phyloP scores from a whole-genome alignment of 257 asterid genomes.

The Gynochthodes officinalis region DNA sequence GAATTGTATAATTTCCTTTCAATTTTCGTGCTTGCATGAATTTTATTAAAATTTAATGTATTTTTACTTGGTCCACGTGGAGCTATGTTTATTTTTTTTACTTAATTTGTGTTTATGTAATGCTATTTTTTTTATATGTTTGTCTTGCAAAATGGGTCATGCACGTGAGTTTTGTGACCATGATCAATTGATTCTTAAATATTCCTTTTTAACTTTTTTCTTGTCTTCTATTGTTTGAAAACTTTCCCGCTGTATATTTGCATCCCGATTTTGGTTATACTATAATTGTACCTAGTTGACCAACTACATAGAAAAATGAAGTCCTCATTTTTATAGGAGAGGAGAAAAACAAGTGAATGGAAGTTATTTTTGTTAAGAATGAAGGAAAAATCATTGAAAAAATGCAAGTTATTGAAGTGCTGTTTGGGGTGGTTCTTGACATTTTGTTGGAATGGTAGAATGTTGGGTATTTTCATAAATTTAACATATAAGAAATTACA shows the following conservation, averaged over 20 bases:
- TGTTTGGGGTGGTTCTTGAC: slow-evolving; percentile 6
- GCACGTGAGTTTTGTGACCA: slow-evolving; percentile 12
- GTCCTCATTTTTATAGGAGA: too few relatives aligned
- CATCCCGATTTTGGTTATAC: not conserved
- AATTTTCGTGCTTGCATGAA: slow-evolving; percentile 2
- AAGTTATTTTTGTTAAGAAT: not conserved
- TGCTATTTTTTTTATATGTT: not conserved
- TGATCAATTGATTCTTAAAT: not conserved
- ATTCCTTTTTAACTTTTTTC: not conserved
- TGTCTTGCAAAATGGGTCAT: slow-evolving; percentile 14
- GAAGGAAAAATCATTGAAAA: not conserved
- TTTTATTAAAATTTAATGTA: not conserved
- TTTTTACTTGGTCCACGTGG: slow-evolving; percentile 13
- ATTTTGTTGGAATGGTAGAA: not conserved
- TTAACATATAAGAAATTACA: not conserved
- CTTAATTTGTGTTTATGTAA: not conserved
- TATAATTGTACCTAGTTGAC: not conserved
- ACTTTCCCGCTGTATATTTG: not conserved
- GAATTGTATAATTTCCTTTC: not conserved
- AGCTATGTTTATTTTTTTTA: not conserved
- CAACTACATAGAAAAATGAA: not conserved
- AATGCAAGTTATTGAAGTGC: not conserved
- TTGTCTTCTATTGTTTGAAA: not conserved
- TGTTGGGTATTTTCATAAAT: not conserved
- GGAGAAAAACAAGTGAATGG: too few relatives aligned